Evolutionary conservation across 2,329 filamentous ascomycete species (phyloP), one percentile per base, ranked within the genome.

Genomic region (Alternaria viburni): DNA sequence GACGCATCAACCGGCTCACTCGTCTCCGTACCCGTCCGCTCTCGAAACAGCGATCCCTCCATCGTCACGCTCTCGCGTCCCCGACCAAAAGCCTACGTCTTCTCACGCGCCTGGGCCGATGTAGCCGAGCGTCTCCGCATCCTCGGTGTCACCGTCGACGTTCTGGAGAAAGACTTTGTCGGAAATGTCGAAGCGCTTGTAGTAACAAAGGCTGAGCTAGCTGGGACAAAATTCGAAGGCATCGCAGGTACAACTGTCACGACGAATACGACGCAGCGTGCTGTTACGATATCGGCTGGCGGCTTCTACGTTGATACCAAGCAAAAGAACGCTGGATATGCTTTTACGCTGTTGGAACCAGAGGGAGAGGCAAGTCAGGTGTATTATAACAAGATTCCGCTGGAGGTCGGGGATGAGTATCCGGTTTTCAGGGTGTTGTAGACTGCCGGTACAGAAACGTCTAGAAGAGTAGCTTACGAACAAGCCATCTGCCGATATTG

Each of bases 71-170:
- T 73, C 5, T 68, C 64, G 1, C 70, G 70, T 2, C 21, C 68
- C 9, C 58, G 72, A 1, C 70, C 70, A 1, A 64, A 66, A 46
- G 69, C 70, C 9, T 72, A 74, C 36, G 64, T 75, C 23, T 73
- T 74, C 56, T 71, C 72, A 3, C 66, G 65, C 45, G 68, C 71
- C 8, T 74, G 67, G 66, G 43, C 54, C 10, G 65, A 71, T 36
- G 64, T 74, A 6, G 71, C 62, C 1, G 65, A 61, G 15, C 62
- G 67, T 28, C 64, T 75, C 9, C 62, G 63, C 13, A 66, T 71
- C 23, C 63, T 71, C 9, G 72, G 69, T 9, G 65, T 75, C 11
- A 65, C 68, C 23, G 67, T 74, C 7, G 59, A 73, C n/a, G 57
- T 59, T 6, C 56, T 75, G 11, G 46, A 69, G 13, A 57, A 69